A percentile compares a stretch with the other conserved stretches of the same genome.
Evolutionary conservation across 768 basidiomycete genomes (phyloP).

Genomic region (Boletus speciosus): DNA sequence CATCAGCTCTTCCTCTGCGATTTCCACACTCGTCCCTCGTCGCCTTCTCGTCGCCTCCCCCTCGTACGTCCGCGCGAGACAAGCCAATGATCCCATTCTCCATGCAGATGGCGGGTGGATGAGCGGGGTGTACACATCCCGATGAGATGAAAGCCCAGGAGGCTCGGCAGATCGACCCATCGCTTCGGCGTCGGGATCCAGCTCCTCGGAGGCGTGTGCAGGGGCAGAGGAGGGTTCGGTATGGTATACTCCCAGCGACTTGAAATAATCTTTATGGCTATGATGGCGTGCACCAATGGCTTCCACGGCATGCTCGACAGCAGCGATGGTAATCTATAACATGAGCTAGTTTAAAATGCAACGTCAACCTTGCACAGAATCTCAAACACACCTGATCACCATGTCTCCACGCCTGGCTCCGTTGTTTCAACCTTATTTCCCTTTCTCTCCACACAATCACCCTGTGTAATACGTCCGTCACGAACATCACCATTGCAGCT

Average conservation of each 20-base stretch:
- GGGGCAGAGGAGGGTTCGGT: background rate
- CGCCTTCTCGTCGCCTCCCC: conserved; percentile 16
- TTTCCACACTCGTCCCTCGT: conserved; percentile 17
- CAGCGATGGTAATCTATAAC: conserved; percentile 40
- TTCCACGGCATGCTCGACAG: conserved; percentile 48
- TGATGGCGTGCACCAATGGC: conserved; percentile 40
- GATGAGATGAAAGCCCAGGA: conserved; percentile 21
- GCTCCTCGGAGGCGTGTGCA: conserved; percentile 13
- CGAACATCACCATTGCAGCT: conserved; percentile 47
- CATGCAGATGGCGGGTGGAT: conserved; percentile 29
- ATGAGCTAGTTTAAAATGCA: background rate
- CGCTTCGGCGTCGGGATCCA: conserved; percentile 5
- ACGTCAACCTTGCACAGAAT: background rate
- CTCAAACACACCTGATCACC: conserved; percentile 39
- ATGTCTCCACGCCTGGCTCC: conserved; percentile 57
- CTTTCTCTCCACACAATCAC: conserved; percentile 56
- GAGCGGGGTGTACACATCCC: conserved; percentile 36
- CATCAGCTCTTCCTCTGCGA: conserved; percentile 26
- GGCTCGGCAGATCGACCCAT: background rate
- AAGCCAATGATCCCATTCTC: conserved; percentile 7
- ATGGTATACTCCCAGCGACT: conserved; percentile 26
- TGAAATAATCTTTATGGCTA: conserved; percentile 42
- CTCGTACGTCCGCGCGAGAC: conserved; percentile 24
- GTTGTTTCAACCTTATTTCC: conserved; percentile 53
- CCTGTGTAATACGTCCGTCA: conserved; percentile 47